Evolutionary conservation across 2,329 filamentous ascomycete species (phyloP), one percentile per base, ranked within the genome.

Genomic region (Fusarium begoniae): DNA sequence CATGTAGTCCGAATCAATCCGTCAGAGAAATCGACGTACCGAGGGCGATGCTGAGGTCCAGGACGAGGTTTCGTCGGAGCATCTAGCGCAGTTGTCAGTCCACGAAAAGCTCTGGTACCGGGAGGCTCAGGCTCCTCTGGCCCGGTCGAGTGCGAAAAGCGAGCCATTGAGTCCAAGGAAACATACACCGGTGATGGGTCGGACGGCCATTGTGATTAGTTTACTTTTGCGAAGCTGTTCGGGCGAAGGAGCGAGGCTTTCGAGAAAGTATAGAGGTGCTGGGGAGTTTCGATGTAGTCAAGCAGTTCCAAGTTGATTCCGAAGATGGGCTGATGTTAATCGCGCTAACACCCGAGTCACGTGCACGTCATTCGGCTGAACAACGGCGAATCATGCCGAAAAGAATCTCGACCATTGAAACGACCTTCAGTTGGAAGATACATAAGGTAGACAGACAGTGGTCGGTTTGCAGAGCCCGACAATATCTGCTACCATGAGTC

Each of bases 111-210:
- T 76, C 75, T 72, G 51, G 57, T 58, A 51, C 37, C 40, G 22
- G 56, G 55, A 26, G 61, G 24, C 38, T 43, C 53, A 38, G 57
- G 32, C 61, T 76, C 76, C 75, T 74, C 70, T 69, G 56, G 70
- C 28, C 65, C 72, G 65, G 66, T 54, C 48, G 28, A 61, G 61
- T 55, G 64, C 58, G 54, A 60, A 51, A 38, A 59, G 50, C 53
- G 61, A 74, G 75, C 80, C 79, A 83, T 84, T 83, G 82, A 69
- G 68, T 63, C 63, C 44, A 47, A 47, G 54, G 26, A 73, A 68
- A 88, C 89, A 74, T 89, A 90, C 89, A 80, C 89, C 89, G 75
- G 87, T 89, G 76, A 90, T 89, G 69, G 88, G 89, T 79, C 84
- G 84, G 82, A 90, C 79, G 77, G 88, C 86, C 87, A 89, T 89